Base-by-base conservation (phyloP, 1,139 yeast genomes). In the Magnusiomyces ingens region DNA sequence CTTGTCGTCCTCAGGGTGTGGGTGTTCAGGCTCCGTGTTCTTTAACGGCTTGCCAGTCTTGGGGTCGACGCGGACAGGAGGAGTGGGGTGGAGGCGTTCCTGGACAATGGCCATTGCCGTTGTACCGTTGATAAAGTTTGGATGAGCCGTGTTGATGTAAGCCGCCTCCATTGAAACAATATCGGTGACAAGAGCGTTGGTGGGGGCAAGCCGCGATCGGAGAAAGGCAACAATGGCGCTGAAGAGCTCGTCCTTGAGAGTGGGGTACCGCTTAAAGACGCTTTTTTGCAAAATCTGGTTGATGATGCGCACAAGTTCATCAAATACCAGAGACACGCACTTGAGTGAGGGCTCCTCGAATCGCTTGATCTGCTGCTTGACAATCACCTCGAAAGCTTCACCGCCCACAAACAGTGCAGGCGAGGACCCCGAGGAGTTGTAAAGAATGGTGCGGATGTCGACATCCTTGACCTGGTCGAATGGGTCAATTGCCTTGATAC, bases 341-440 rank as follows among this genome's bases (percentile, higher is more conserved):
- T 95, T 83, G 58, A 88, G 66, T 5, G 95, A 77, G n/a, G 99
- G 99, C 63, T 93, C 98, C 71, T 91, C 96, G 76, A 93, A 90
- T 71, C 99, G 82, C 63, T 78, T 83, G 61, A 93, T 91, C 72
- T 93, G 99, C 69, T 90, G 96, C 71, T 88, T 89, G 51, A 93
- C 96, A 62, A 93, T 78, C 32, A 93, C 96, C 71, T 91, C 98
- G 68, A 93, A 93, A 1, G 98, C 98, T 64, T 89, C 93, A 15
- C 98, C 90, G 52, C 97, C 97, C 54, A 93, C 99, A 72, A 93
- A 93, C 63, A 93, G 78, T 1, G 97, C 87, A 10, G 99, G 99
- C 1, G 97, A 88, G 21, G 96, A 84, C 66, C 99, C 99, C 12
- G 96, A 86, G 47, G 97, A 88, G 69, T 93, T 93, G 75, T 93